A percentile compares a stretch with the other conserved stretches of the same genome.
These are phyloP conservation scores for Lepidium campestre DNA, from an alignment of 441 rosid genomes.

Conservation along the genomic window DNA sequence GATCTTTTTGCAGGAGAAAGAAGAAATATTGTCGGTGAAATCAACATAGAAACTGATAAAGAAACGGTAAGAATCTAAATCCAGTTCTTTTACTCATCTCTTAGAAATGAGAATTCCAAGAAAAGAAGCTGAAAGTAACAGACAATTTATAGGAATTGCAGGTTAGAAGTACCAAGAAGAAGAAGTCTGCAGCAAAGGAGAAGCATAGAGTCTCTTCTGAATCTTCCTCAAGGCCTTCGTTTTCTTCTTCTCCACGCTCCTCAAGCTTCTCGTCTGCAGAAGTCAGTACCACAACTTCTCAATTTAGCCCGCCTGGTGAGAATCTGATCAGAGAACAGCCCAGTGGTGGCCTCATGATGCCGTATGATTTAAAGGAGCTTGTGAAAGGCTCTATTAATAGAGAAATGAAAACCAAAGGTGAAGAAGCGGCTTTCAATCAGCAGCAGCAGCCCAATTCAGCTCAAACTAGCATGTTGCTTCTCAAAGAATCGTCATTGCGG, in stretches of 20 bases:
- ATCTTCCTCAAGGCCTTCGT: constrained; percentile 64
- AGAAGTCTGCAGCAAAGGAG: constrained; percentile 40
- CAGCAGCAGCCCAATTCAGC: constrained; percentile 35
- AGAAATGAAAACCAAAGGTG: constrained; percentile 37
- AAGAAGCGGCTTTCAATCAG: constrained; percentile 6
- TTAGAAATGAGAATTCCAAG: background rate
- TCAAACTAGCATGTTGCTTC: constrained; percentile 30
- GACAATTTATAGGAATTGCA: constrained; percentile 36
- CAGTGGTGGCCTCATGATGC: constrained; percentile 32
- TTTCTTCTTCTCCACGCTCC: constrained; percentile 73
- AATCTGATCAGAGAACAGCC: constrained; percentile 15
- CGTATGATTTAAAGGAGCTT: constrained; percentile 46
- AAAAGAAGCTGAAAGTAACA: background rate
- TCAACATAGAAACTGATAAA: constrained; percentile 31
- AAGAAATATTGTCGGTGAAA: constrained; percentile 31
- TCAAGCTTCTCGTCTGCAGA: constrained; percentile 66
- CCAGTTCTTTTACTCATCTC: background rate
- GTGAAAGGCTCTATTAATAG: constrained; percentile 63
- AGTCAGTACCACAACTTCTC: constrained; percentile 43
- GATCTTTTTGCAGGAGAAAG: constrained; percentile 41
- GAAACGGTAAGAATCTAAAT: constrained; percentile 41
- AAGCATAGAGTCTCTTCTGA: constrained; percentile 62
- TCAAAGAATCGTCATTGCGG: constrained; percentile 42
- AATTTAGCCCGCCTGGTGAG: constrained; percentile 37
- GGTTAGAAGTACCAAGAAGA: constrained; percentile 38